Percentiles rank a stretch among this genome's conserved stretches.
These are phyloP conservation scores for Geranium brycei DNA, from an alignment of 345 rosid species.

Conservation along the genomic window DNA sequence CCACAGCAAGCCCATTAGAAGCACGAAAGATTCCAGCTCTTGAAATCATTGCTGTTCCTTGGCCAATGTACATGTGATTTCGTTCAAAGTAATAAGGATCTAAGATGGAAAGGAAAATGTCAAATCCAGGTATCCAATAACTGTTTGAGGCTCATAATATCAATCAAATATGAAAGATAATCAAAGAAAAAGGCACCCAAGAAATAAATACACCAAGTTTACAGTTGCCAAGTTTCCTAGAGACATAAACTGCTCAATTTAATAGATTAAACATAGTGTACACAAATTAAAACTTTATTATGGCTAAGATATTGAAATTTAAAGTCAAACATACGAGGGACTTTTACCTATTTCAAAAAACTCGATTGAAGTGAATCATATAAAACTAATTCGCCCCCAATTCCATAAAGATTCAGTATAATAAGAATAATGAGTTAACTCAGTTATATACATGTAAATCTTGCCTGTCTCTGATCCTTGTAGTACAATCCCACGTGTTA, in stretches of 20 bases:
- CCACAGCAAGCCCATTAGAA: constrained; percentile 69
- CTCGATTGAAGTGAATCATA: background rate
- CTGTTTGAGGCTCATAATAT: constrained; percentile 1
- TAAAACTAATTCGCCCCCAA: background rate
- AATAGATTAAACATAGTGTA: background rate
- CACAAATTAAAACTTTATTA: background rate
- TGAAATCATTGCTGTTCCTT: constrained; percentile 78
- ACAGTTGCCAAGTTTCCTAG: background rate
- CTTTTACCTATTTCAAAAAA: background rate
- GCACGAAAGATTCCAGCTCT: constrained; percentile 91
- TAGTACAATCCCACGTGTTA: constrained; percentile 85
- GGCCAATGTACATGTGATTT: constrained; percentile 77
- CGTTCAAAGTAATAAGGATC: constrained; percentile 71
- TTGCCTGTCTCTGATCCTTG: constrained; percentile 72
- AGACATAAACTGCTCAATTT: background rate
- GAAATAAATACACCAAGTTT: background rate
- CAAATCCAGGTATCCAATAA: constrained; percentile 12
- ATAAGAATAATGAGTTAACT: background rate
- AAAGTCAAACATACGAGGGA: background rate
- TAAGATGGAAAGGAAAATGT: constrained; percentile 24
- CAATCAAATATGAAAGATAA: background rate
- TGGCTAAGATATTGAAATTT: background rate
- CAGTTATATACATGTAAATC: constrained; percentile 8
- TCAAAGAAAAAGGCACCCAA: background rate
- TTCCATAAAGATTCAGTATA: background rate